Conservation (phyloP, 2,329 filamentous ascomycete genomes). For the Fusarium nodosum region DNA sequence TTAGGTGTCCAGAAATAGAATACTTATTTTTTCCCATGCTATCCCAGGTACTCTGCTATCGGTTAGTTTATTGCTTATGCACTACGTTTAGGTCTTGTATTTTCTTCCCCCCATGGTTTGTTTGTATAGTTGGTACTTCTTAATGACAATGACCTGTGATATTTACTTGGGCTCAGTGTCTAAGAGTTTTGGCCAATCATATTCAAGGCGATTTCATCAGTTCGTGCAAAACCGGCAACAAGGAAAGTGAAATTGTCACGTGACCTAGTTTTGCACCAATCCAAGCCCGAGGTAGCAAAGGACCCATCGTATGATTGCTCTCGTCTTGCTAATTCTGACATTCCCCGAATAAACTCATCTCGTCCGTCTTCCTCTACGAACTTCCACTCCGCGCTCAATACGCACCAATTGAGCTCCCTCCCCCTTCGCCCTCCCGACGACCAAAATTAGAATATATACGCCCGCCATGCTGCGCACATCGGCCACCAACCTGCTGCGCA, state of each 20-base stretch:
- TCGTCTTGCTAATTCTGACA: constrained; percentile 39
- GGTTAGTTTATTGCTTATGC: neutral
- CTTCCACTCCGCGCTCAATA: constrained; percentile 47
- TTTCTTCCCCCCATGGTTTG: neutral
- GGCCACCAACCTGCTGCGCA: constrained; percentile 67
- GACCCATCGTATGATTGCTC: constrained; percentile 52
- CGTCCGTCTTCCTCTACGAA: constrained; percentile 41
- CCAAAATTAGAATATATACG: constrained; percentile 33
- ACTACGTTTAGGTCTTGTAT: neutral
- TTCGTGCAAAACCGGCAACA: constrained; percentile 40
- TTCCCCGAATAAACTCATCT: constrained; percentile 47
- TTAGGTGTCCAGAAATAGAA: too few species aligned
- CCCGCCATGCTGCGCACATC: constrained; percentile 68
- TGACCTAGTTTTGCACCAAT: constrained; percentile 21
- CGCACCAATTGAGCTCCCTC: constrained; percentile 54
- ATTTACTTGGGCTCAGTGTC: constrained; percentile 5
- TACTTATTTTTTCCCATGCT: neutral
- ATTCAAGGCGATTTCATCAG: constrained; percentile 31
- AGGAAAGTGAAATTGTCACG: constrained; percentile 19
- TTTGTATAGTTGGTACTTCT: neutral
- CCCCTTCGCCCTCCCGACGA: constrained; percentile 23
- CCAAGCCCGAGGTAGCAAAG: constrained; percentile 26
- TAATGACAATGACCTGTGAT: neutral
- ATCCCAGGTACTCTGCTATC: neutral
- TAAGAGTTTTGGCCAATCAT: constrained; percentile 31